Base-by-base conservation (phyloP, 768 basidiomycete genomes). In the Pleurotus sapidus region DNA sequence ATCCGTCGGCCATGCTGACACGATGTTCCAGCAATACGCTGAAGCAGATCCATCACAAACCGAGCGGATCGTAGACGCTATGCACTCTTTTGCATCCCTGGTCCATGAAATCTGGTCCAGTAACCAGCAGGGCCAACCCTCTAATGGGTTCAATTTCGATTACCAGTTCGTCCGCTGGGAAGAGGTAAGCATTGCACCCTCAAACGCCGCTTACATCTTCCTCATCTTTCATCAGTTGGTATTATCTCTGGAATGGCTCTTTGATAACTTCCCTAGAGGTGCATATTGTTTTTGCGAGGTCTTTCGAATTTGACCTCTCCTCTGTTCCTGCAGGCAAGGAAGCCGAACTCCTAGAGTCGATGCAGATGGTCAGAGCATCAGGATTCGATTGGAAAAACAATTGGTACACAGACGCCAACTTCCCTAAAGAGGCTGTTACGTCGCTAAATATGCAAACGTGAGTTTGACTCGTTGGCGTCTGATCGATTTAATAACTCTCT, bases 121-220 rank as follows among this genome's bases (percentile, higher is more conserved):
- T 0, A 68, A 68, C 9, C 65, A 72, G 46, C 69, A 75, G 61
- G 75, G 75, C 4, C 63, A 61, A 9, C 68, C 68, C 1, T 70
- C 67, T 2, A 67, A 71, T 60, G 76, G 76, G 1, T 77, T 76
- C 64, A 72, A 77, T 56, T 76, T 71, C 40, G 72, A 72, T 49
- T 77, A 77, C 56, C 76, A 77, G 47, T 75, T 59, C 37, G 76
- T 77, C 4, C 68, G 76, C 17, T 76, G 72, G 74, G 76, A 76
- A 62, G 76, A 76, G 66, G 75, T 73, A 45, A 20, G 63, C 17
- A 6, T 11, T 1, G 3, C 30, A 43, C 38, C 45, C 20, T 23
- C 3, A 2, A 34, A 34, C 30, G 8, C 30, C 11, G 9, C 8
- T 34, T 11, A 12, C 11, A 11, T 34, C 11, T 30, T 9, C 30